A percentile compares a stretch with the other conserved stretches of the same genome.
Evolutionary conservation across 176 grass and related monocot genomes (phyloP).

Genomic region (Oryza australiensis): DNA sequence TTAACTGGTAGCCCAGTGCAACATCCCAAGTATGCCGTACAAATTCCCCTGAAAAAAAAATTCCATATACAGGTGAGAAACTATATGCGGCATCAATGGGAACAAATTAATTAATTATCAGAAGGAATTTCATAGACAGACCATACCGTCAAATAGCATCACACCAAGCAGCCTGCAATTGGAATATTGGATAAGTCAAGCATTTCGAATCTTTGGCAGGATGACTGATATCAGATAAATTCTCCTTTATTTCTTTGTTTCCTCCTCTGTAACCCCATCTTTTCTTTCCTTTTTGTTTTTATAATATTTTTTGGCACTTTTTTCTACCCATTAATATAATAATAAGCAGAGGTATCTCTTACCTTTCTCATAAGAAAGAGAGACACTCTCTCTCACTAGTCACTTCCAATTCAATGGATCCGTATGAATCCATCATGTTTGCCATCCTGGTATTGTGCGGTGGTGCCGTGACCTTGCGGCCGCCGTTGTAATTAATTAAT

Average conservation of each 20-base stretch:
- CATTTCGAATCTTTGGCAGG: neutral
- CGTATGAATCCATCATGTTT: neutral
- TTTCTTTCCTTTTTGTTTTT: neutral
- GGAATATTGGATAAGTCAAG: neutral
- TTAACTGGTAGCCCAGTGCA: neutral
- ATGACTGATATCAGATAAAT: neutral
- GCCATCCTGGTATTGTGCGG: neutral
- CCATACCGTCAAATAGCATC: neutral
- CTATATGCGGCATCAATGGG: neutral
- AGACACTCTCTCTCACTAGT: neutral
- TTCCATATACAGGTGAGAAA: neutral
- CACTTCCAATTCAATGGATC: neutral
- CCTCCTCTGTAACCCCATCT: neutral
- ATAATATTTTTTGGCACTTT: neutral
- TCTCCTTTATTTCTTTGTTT: neutral
- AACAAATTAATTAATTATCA: neutral
- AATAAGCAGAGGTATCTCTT: neutral
- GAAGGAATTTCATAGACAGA: neutral
- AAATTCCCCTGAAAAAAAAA: neutral
- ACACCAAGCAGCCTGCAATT: neutral
- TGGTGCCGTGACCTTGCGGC: neutral
- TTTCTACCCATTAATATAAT: neutral
- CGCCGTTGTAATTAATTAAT: neutral
- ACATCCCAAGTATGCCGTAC: neutral
- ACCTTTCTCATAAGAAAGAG: neutral